A percentile compares a stretch with the other conserved stretches of the same genome.
These are phyloP conservation scores for Fusarium odoratissimum DNA, from an alignment of 2,329 filamentous ascomycete genomes.

Conservation along the genomic window DNA sequence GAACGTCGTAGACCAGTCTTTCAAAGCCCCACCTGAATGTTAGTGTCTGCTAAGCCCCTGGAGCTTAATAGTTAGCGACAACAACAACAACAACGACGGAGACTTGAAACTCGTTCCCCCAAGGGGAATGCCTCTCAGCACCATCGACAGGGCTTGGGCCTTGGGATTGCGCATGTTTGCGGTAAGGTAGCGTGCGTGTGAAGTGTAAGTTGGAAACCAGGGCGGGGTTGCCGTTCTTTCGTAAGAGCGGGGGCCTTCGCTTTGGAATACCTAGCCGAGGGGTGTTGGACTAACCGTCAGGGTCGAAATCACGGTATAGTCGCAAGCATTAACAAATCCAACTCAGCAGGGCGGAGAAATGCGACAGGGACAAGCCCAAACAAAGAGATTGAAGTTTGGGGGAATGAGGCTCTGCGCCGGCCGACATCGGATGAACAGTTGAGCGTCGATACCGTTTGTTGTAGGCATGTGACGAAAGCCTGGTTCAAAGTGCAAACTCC, in stretches of 20 bases:
- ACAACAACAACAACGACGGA: not conserved
- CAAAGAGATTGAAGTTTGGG: not conserved
- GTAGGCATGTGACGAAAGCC: not conserved
- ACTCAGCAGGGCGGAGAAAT: not conserved
- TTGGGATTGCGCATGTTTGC: not conserved
- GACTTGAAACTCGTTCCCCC: not conserved
- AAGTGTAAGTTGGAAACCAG: not conserved
- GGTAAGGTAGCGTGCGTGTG: not conserved
- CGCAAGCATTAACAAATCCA: not conserved
- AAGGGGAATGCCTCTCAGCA: not conserved
- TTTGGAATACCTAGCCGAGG: not conserved
- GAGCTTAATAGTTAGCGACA: not conserved
- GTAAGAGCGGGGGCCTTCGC: slow-evolving; percentile 4
- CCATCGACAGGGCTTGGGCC: not conserved
- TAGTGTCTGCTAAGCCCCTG: slow-evolving; percentile 12
- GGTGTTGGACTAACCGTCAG: not conserved
- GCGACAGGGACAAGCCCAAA: not conserved
- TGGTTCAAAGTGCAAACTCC: not conserved
- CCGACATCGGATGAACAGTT: not conserved
- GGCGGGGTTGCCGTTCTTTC: not conserved
- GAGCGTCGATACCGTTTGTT: not conserved
- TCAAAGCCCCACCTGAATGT: slow-evolving; percentile 11
- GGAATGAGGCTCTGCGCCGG: slow-evolving; percentile 7
- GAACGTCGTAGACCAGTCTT: not conserved
- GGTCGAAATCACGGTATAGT: not conserved